Base-by-base conservation (phyloP, 2,329 filamentous ascomycete genomes). In the Talaromyces sp. region DNA sequence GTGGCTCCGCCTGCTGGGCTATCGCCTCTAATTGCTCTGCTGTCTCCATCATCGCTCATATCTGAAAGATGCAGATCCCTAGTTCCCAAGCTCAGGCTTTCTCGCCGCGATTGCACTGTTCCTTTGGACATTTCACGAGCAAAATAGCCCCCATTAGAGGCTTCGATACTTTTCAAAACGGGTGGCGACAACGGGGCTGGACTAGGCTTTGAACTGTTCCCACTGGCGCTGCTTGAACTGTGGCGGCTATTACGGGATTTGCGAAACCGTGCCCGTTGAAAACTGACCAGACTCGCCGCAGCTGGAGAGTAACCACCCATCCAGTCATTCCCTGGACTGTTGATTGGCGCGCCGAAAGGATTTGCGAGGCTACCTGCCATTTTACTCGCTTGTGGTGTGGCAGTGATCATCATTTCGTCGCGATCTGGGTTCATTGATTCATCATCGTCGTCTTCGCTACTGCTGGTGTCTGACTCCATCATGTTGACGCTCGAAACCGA, bases 61-160 rank as follows among this genome's bases (percentile, higher is more conserved):
- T 86, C 86, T 11, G 85, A 87, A 24, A 97, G 88, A 65, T 94
- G 88, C 21, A 97, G 77, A 67, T 96, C 91, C 66, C 94, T 92
- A 17, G 92, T 92, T 41, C 92, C 91, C 79, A 94, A 87, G 65
- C 90, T 95, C 62, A 97, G 87, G 72, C 91, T 96, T 74, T 97
- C 92, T 50, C 93, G 83, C 51, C 93, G 83, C 9, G 88, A 83
- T 48, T 80, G 74, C 8, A 79, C 73, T 57, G 72, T 79, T 57
- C 77, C 77, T 60, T 79, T 78, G 6, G 77, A 75, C 46, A 79
- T 74, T 60, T 82, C 80, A 50, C 77, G 74, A 2, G 78, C 79
- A 69, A 87, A 85, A 67, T 84, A 86, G 12, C 81, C 80, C 56
- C 76, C 78, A 38, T 73, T 74, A 5, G 77, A 74, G 50, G 77